Percentiles rank a stretch among this genome's conserved stretches.
Conservation (phyloP, 129 eudicot genomes). For the Centella asiatica region DNA sequence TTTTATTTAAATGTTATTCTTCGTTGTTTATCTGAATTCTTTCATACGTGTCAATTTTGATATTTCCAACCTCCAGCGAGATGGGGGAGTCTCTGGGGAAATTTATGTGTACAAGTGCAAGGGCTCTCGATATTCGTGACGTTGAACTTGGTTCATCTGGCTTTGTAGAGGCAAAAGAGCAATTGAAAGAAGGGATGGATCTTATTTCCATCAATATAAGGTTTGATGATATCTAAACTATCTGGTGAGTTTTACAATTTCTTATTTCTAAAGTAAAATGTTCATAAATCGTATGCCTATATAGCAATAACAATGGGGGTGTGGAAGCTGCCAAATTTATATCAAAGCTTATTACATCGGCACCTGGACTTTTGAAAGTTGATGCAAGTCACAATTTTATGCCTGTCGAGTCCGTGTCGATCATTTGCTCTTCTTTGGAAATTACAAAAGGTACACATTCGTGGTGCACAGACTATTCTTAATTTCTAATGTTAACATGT, state of each 20-base stretch:
- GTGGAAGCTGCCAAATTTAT: constrained; percentile 44
- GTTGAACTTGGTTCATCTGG: constrained; percentile 62
- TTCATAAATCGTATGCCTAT: constrained; percentile 11
- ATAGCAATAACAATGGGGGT: constrained; percentile 63
- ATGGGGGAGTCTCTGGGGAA: constrained; percentile 50
- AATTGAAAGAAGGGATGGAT: constrained; percentile 29
- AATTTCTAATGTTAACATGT: neutral
- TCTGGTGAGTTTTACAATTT: neutral
- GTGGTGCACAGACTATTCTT: neutral
- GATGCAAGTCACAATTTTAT: constrained; percentile 57
- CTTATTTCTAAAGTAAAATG: neutral
- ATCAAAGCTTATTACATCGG: constrained; percentile 37
- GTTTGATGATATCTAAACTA: constrained; percentile 21
- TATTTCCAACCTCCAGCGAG: constrained; percentile 24
- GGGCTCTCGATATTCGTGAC: constrained; percentile 39
- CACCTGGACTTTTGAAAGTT: constrained; percentile 49
- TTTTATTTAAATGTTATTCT: constrained; percentile 8
- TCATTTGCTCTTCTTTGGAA: constrained; percentile 38
- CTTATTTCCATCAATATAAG: constrained; percentile 57
- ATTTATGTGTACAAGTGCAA: constrained; percentile 46
- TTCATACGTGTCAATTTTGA: constrained; percentile 6
- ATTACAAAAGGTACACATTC: constrained; percentile 41
- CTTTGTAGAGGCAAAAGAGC: constrained; percentile 37
- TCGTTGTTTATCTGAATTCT: neutral
- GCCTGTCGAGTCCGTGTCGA: constrained; percentile 51